Evolutionary conservation across 805 yeast species (phyloP).

Genomic region (Ogataea henricii): DNA sequence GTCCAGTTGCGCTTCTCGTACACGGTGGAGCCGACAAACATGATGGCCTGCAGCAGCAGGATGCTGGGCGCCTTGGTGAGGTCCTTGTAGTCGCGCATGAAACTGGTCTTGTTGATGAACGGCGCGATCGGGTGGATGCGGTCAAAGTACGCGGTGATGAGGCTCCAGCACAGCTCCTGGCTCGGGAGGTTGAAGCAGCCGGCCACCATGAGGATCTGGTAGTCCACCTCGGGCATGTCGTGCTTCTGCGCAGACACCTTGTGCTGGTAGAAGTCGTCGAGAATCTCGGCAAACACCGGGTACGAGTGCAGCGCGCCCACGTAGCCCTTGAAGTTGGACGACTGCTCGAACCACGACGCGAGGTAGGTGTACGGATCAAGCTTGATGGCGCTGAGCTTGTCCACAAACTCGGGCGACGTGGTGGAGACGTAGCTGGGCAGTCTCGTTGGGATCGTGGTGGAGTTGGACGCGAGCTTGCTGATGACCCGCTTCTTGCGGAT

Average conservation of each 20-base stretch:
- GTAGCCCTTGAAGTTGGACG: constrained; percentile 13
- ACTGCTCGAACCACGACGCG: constrained; percentile 7
- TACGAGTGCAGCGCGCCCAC: constrained; percentile 31
- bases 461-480: constrained; percentile 17
- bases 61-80: constrained; percentile 61
- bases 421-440: constrained; percentile 22
- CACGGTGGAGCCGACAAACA: constrained; percentile 65
- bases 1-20: constrained; percentile 53
- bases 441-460: constrained; percentile 14
- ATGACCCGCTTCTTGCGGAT: constrained; percentile 51
- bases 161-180: constrained; percentile 57
- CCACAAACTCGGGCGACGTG: constrained; percentile 1
- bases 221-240: constrained; percentile 43
- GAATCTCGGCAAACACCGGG: constrained; percentile 12
- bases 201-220: constrained; percentile 61
- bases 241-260: constrained; percentile 15
- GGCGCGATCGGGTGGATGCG: constrained; percentile 70
- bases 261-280: constrained; percentile 13
- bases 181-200: constrained; percentile 75
- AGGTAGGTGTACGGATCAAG: constrained; percentile 17
- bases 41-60: constrained; percentile 58
- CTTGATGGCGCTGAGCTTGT: constrained; percentile 13
- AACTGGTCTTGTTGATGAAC: constrained; percentile 60
- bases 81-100: constrained; percentile 59
- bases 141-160: constrained; percentile 60